These are phyloP conservation scores for Eutypella sp. DNA, from an alignment of 2,329 filamentous ascomycete genomes.

Conservation along the genomic window DNA sequence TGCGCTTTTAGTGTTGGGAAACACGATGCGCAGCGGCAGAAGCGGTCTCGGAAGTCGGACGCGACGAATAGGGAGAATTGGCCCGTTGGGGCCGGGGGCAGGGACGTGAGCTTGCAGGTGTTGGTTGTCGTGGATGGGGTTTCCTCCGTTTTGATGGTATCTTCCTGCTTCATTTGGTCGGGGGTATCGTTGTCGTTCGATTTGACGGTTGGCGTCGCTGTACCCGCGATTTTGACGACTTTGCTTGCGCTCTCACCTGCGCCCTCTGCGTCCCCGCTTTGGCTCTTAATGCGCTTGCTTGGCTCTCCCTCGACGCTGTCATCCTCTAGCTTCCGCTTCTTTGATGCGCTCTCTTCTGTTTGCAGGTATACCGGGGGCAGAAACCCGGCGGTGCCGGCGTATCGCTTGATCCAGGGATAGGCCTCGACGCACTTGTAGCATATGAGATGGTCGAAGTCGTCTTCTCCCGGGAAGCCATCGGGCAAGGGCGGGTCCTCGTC, in stretches of 20 bases:
- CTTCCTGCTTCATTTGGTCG: slow-evolving; percentile 15
- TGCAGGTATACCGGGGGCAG: slow-evolving; percentile 62
- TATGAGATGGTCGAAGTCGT: slow-evolving; percentile 83
- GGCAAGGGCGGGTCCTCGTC: slow-evolving; percentile 66
- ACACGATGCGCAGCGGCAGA: slow-evolving; percentile 82
- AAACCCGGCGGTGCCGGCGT: slow-evolving; percentile 77
- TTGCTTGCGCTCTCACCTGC: slow-evolving; percentile 31
- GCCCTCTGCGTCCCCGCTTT: slow-evolving; percentile 18
- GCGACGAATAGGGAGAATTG: slow-evolving; percentile 79
- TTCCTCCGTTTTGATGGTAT: slow-evolving; percentile 11
- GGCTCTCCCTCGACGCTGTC: slow-evolving; percentile 33
- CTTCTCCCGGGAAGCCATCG: slow-evolving; percentile 81
- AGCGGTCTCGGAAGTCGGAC: slow-evolving; percentile 68
- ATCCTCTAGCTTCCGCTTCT: slow-evolving; percentile 64
- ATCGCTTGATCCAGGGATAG: slow-evolving; percentile 86
- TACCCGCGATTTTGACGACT: slow-evolving; percentile 9
- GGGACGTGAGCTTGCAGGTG: slow-evolving; percentile 54
- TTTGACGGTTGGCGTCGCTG: slow-evolving; percentile 5
- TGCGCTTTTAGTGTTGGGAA: slow-evolving; percentile 67
- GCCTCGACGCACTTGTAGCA: slow-evolving; percentile 92
- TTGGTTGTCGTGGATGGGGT: slow-evolving; percentile 7
- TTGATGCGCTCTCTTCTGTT: slow-evolving; percentile 29
- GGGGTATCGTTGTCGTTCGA: slow-evolving; percentile 6
- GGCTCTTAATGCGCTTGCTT: slow-evolving; percentile 50
- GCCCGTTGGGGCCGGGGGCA: slow-evolving; percentile 51